Percentiles rank a stretch among this genome's conserved stretches.
phyloP scores from a whole-genome alignment of 352 stramenopile species.

The Phytophthora sojae region DNA sequence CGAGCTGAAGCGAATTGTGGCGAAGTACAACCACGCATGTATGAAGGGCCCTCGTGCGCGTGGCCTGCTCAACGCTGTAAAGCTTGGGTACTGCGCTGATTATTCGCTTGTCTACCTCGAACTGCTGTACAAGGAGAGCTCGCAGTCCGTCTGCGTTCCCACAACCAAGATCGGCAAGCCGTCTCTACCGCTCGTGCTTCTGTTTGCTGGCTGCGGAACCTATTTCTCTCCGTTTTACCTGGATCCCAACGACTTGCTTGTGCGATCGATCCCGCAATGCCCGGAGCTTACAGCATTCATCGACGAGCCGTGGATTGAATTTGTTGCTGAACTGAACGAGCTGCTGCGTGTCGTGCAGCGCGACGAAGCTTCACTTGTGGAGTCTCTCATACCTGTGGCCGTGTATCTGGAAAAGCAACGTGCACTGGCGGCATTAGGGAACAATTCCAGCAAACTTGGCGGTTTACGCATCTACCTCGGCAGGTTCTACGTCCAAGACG shows the following conservation, averaged over 20 bases:
- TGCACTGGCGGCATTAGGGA: conserved; percentile 41
- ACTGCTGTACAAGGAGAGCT: conserved; percentile 52
- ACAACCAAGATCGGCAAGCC: conserved; percentile 79
- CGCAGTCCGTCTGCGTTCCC: conserved; percentile 71
- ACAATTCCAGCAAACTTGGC: conserved; percentile 56
- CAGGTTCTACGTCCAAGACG: conserved; percentile 78
- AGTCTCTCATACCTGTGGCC: conserved; percentile 70
- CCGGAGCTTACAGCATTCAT: conserved; percentile 87
- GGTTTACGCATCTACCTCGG: conserved; percentile 78
- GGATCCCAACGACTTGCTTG: conserved; percentile 82
- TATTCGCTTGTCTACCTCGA: conserved; percentile 87
- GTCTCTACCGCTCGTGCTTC: conserved; percentile 71
- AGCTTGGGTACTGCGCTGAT: conserved; percentile 79
- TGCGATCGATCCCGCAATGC: conserved; percentile 81
- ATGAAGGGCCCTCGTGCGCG: conserved; percentile 80
- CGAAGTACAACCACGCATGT: conserved; percentile 83
- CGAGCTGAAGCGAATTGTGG: conserved; percentile 74
- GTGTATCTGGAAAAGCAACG: conserved; percentile 72
- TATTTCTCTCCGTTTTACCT: conserved; percentile 85
- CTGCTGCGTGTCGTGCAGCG: conserved; percentile 74
- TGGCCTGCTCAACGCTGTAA: conserved; percentile 78
- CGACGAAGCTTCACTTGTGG: conserved; percentile 57
- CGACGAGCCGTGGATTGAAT: conserved; percentile 86
- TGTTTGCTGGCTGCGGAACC: conserved; percentile 81
- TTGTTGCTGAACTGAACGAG: conserved; percentile 84